A percentile compares a stretch with the other conserved stretches of the same genome.
phyloP scores from a whole-genome alignment of 176 grass and related monocot species.

The Raddia distichophylla region DNA sequence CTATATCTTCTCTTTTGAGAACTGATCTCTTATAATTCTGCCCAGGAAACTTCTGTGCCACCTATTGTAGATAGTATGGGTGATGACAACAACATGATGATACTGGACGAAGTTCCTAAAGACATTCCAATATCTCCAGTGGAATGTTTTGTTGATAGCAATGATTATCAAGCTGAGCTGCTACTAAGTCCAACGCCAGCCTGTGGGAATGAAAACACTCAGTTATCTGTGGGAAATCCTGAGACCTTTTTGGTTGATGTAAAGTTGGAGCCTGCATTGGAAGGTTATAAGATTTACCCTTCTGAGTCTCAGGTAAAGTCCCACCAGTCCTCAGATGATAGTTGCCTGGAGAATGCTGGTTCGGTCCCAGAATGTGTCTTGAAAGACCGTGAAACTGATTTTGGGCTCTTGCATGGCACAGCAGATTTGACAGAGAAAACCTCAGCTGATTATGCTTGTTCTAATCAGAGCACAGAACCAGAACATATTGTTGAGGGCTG shows the following conservation, averaged over 20 bases:
- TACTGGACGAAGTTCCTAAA: conserved; percentile 29
- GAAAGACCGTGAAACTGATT: conserved; percentile 15
- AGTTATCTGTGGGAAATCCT: conserved; percentile 5
- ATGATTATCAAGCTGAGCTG: conserved; percentile 17
- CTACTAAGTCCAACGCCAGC: neutral
- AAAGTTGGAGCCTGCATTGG: conserved; percentile 48
- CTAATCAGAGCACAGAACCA: neutral
- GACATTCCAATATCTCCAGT: conserved; percentile 23
- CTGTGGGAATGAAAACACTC: conserved; percentile 25
- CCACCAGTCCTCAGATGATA: neutral
- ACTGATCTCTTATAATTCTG: neutral
- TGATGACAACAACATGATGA: neutral
- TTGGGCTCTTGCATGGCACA: neutral
- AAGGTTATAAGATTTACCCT: conserved; percentile 26
- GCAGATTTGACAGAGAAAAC: neutral
- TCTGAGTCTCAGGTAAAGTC: conserved; percentile 35
- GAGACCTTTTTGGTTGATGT: conserved; percentile 34
- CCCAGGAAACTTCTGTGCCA: conserved; percentile 53
- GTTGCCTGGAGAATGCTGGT: conserved; percentile 15
- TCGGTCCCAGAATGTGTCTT: conserved; percentile 2
- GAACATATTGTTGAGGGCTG: neutral
- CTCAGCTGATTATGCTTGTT: neutral
- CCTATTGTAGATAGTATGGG: conserved; percentile 45
- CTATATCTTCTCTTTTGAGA: neutral
- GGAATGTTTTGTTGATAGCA: conserved; percentile 10